Conservation (phyloP, 106 monocot species). For the Narthecium ossifragum region DNA sequence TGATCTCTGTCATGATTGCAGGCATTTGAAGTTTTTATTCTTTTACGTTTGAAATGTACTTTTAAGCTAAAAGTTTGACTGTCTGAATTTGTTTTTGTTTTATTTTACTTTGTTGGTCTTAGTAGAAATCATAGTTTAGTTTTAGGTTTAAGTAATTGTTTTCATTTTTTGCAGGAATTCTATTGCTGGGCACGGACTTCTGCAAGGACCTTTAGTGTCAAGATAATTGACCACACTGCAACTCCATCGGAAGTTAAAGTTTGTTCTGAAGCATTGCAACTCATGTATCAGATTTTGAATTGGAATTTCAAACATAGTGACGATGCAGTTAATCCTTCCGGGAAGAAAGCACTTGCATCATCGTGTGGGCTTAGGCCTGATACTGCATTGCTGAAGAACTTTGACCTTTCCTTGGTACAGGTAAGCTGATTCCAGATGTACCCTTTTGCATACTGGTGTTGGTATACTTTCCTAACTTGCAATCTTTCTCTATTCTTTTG, state of each 20-base stretch:
- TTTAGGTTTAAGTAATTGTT: too few relatives aligned
- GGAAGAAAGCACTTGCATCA: constrained; percentile 16
- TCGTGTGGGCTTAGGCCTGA: constrained; percentile 57
- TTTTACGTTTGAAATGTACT: too few relatives aligned
- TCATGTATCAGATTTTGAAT: constrained; percentile 92
- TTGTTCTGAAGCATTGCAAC: constrained; percentile 71
- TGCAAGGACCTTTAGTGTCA: constrained; percentile 41
- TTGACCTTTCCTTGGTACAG: constrained; percentile 70
- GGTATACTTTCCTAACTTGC: background rate
- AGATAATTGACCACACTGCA: constrained; percentile 26
- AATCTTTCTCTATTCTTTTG: constrained; percentile 18
- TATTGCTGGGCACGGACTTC: constrained; percentile 91
- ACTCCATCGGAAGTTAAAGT: constrained; percentile 58
- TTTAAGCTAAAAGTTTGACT: too few relatives aligned
- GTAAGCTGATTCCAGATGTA: too few relatives aligned
- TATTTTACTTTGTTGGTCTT: too few relatives aligned
- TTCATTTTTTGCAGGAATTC: constrained; percentile 55
- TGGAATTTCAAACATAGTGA: constrained; percentile 64
- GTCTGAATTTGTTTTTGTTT: too few relatives aligned
- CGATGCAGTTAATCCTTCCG: constrained; percentile 16
- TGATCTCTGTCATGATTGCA: too few relatives aligned
- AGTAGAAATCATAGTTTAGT: too few relatives aligned
- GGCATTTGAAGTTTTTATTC: too few relatives aligned
- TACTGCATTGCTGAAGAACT: constrained; percentile 60
- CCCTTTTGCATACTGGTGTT: constrained; percentile 11